Evolutionary conservation across 129 eudicot genomes (phyloP), one percentile per base, ranked within the genome.

Genomic region (Tagetes erecta): DNA sequence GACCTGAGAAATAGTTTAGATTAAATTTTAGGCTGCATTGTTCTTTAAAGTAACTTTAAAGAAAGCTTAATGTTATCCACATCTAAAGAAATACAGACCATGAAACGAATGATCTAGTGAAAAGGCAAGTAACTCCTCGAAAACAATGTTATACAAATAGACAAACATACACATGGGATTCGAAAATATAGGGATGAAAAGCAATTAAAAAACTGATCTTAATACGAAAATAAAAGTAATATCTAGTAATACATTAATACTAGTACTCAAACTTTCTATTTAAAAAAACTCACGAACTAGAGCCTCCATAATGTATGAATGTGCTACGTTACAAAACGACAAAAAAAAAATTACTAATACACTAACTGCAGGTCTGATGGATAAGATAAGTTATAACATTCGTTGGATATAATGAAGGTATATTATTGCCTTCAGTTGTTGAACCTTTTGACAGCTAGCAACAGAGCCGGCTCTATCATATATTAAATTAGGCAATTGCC

Each of bases 1-100:
- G 97, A 38, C 98, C 98, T 94, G 75, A 44, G 77, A 52, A 39
- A 6, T 64, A 13, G 38, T 0, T 55, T n/a, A 39, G 51, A 67
- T 38, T 11, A 38, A 12, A 58, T 46, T 50, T 67, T 74, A 80
- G 75, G 46, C 45, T 38, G 49, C 20, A 68, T 44, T 10, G 14
- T 12, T 59, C 45, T 10, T 30, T n/a, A 33, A 34, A 68, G 38
- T 58, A 42, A 60, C 8, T 42, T 30, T 45, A 34, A 6, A n/a
- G 14, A 33, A 42, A 60, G 8, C 5, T 59, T 34, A 38, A 2
- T 2, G 9, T 60, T 33, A 8, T 27, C 36, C 50, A 50, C n/a
- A 20, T 14, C 64, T 37, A 30, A 13, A 62, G 27, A 35, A 10
- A 34, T 31, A 31, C 3, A 39, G 39, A 58, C n/a, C 39, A 33